phyloP scores from a whole-genome alignment of 1,139 yeast genomes.

The Casaregolazyma lundiana region DNA sequence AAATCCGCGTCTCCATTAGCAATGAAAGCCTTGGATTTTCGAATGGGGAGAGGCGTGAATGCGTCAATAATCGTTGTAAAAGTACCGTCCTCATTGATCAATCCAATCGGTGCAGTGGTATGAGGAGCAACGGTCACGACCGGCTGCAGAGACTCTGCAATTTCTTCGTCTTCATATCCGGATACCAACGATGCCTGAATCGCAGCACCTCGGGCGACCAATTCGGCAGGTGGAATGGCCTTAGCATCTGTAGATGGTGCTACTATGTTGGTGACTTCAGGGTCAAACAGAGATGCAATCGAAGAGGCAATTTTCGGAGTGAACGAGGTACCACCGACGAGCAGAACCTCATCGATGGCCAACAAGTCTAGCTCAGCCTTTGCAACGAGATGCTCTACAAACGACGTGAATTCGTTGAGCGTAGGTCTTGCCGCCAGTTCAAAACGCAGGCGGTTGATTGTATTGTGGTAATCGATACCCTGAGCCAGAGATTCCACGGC shows the following conservation, averaged over 20 bases:
- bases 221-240: slow-evolving; percentile 84
- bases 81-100: slow-evolving; percentile 45
- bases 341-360: slow-evolving; percentile 85
- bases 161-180: slow-evolving; percentile 79
- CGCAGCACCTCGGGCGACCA: slow-evolving; percentile 93
- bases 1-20: slow-evolving; percentile 48
- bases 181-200: slow-evolving; percentile 89
- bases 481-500: slow-evolving; percentile 94
- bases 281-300: slow-evolving; percentile 64
- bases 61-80: slow-evolving; percentile 72
- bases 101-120: slow-evolving; percentile 76
- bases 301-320: slow-evolving; percentile 86
- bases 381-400: slow-evolving; percentile 66
- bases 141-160: slow-evolving; percentile 79
- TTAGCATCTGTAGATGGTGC: slow-evolving; percentile 76
- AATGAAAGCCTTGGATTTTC: slow-evolving; percentile 64
- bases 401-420: slow-evolving; percentile 67
- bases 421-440: slow-evolving; percentile 83
- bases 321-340: slow-evolving; percentile 91
- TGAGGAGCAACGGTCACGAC: slow-evolving; percentile 88
- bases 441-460: slow-evolving; percentile 89
- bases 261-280: slow-evolving; percentile 68
- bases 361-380: slow-evolving; percentile 83
- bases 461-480: slow-evolving; percentile 88
- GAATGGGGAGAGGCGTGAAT: slow-evolving; percentile 90